Evolutionary conservation across 73 alveolate species (phyloP), one percentile per base, ranked within the genome.

Genomic region (Effrenium voratum): DNA sequence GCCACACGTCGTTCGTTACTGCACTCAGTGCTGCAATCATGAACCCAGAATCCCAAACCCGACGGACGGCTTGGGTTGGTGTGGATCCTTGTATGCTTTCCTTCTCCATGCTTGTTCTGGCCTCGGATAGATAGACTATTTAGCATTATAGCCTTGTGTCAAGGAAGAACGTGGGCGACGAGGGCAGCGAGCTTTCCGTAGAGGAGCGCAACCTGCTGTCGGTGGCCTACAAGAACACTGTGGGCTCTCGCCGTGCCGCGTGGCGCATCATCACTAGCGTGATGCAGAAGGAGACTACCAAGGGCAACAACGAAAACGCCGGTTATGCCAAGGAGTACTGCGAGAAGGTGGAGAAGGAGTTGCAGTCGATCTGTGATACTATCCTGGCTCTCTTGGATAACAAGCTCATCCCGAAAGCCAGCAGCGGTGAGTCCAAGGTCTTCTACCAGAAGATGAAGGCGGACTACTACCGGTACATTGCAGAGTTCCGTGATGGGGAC

Each of bases 131-230:
- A 70, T 36, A 70, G 41, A 70, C 43, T 19, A 26, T 55, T 22
- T 55, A 55, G 24, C n/a, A n/a, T n/a, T n/a, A n/a, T n/a, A n/a
- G n/a, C n/a, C n/a, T n/a, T n/a, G n/a, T n/a, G n/a, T n/a, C 30
- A 34, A 90, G 99, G 97, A 91, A 93, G 98, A 34, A 34, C 50
- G 98, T 93, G 47, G 98, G 93, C 55, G 47, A 49, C 45, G 85
- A 47, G 12, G 93, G 63, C 81, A 22, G 16, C 34, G 98, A 93
- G 72, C 98, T 93, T 59, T 88, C 99, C 34, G 99, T 99, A n/a
- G 99, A 99, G 99, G 99, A 99, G 99, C 99, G 99, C 93, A 99
- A 99, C 96, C 76, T 99, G 86, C 97, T 99, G 95, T 96, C 99
- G 70, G 97, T 99, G 68, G 99, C 99, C 60, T 99, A 99, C 92